These are phyloP conservation scores for Candida methanosorbosa DNA, from an alignment of 805 yeast genomes.

Conservation along the genomic window DNA sequence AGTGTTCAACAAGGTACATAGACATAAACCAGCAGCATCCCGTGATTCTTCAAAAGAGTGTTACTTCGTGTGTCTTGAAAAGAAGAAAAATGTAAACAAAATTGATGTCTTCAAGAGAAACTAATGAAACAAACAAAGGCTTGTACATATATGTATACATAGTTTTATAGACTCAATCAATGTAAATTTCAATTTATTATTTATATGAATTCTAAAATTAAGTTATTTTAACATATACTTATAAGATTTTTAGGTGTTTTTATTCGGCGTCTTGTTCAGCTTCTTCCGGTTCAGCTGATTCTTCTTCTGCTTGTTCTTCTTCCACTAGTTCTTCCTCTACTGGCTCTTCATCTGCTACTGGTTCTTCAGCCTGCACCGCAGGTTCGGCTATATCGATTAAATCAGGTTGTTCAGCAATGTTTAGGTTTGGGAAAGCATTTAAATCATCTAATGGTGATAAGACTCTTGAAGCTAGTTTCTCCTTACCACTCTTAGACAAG, in stretches of 20 bases:
- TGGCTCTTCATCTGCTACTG: constrained; percentile 11
- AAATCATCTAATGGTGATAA: constrained; percentile 29
- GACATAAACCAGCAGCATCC: constrained; percentile 77
- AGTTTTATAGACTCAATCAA: too few relatives aligned
- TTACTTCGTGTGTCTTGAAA: constrained; percentile 62
- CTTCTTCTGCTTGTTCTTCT: constrained; percentile 9
- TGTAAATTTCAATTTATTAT: too few relatives aligned
- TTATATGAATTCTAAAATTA: too few relatives aligned
- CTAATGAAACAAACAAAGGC: not conserved
- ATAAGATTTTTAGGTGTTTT: too few relatives aligned
- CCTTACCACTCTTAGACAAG: constrained; percentile 43
- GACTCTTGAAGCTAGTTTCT: constrained; percentile 54
- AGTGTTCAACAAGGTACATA: constrained; percentile 53
- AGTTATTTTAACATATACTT: too few relatives aligned
- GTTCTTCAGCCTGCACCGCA: constrained; percentile 10
- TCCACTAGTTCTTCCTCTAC: constrained; percentile 10
- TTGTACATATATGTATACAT: not conserved
- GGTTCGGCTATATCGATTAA: constrained; percentile 18
- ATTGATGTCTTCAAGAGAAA: constrained; percentile 32
- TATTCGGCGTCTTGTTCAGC: constrained; percentile 2
- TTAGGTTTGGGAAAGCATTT: constrained; percentile 32
- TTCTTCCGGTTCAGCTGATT: constrained; percentile 6
- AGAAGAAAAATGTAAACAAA: constrained; percentile 34
- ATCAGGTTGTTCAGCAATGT: constrained; percentile 19
- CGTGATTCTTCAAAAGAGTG: constrained; percentile 74